phyloP scores from a whole-genome alignment of 139 green algal genomes.

The Edaphochlamys debaryana region DNA sequence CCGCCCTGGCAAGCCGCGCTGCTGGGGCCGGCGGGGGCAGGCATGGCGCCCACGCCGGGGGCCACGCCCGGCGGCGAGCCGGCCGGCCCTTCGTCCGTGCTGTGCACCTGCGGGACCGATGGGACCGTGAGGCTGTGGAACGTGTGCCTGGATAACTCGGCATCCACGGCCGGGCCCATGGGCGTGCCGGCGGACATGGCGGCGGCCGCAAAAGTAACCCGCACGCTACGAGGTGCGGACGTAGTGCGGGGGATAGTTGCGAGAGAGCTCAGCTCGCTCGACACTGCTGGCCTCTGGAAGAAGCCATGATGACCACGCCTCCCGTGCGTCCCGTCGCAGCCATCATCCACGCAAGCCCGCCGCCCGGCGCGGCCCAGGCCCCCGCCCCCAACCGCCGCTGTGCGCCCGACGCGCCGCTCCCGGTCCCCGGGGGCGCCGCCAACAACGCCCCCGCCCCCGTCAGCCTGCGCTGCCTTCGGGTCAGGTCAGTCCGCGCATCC shows the following conservation, averaged over 20 bases:
- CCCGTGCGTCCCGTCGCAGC: constrained; percentile 9
- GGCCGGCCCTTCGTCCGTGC: background rate
- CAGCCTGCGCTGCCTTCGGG: constrained; percentile 54
- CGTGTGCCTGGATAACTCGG: constrained; percentile 21
- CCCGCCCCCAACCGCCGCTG: background rate
- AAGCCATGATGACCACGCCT: no score
- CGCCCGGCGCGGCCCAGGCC: background rate
- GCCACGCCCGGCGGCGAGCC: background rate
- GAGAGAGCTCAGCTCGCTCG: no score
- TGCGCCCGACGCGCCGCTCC: constrained; percentile 28
- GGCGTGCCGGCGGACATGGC: background rate
- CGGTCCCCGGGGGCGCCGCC: background rate
- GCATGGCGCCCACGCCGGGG: background rate
- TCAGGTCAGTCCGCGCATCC: no score
- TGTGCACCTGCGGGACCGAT: constrained; percentile 57
- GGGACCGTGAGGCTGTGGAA: constrained; percentile 54
- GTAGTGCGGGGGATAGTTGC: no score
- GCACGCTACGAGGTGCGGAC: constrained; percentile 22
- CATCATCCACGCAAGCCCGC: constrained; percentile 4
- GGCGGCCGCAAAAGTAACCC: background rate
- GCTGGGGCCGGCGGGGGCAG: background rate
- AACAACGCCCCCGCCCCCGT: background rate
- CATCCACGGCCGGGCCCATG: background rate
- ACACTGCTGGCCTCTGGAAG: no score
- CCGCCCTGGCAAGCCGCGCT: constrained; percentile 22